Base-by-base conservation (phyloP, 768 basidiomycete species). In the Kwoniella heveanensis region DNA sequence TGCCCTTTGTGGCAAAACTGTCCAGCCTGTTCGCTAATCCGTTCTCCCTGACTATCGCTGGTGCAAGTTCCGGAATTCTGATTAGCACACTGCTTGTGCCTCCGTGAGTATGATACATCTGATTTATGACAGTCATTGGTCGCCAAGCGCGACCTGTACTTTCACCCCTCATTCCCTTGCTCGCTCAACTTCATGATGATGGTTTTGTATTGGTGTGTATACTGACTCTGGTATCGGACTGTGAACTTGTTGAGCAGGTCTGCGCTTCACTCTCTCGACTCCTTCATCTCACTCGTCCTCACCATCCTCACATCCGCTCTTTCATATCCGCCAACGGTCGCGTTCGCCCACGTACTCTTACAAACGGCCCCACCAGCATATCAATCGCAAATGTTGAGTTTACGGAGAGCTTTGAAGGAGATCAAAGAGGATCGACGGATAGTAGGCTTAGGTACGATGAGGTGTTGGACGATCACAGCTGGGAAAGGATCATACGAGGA, bases 271-370 rank as follows among this genome's bases (percentile, higher is more conserved):
- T 79, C 84, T 0, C 85, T 87, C n/a, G 95, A 99, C 80, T 85
- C 95, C n/a, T 79, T 86, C n/a, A 82, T 96, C 44, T 91, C 96
- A 0, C 85, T 86, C 5, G 67, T 89, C 7, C 86, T 92, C 57
- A 88, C 92, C 0, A 75, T 88, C 12, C 81, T 90, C 17, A 95
- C 92, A 3, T 90, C 90, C 78, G 85, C 86, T 39, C 84, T 94
- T 24, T 90, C 96, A 0, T 95, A 93, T 77, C 86, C 88, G 1
- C 89, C 93, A 0, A 91, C 88, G 44, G 83, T 88, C 12, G 86
- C 90, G 0, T 88, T 95, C 13, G 95, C 92, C 1, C 87, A 88
- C 7, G 88, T 92, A 1, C 83, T 99, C 1, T 79, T 98, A 15
- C 96, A 98, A 80, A 98, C 96, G 0, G 86, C 92, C 0, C 94